Conservation (phyloP, 306 rosid species). For the Arachis stenosperma region DNA sequence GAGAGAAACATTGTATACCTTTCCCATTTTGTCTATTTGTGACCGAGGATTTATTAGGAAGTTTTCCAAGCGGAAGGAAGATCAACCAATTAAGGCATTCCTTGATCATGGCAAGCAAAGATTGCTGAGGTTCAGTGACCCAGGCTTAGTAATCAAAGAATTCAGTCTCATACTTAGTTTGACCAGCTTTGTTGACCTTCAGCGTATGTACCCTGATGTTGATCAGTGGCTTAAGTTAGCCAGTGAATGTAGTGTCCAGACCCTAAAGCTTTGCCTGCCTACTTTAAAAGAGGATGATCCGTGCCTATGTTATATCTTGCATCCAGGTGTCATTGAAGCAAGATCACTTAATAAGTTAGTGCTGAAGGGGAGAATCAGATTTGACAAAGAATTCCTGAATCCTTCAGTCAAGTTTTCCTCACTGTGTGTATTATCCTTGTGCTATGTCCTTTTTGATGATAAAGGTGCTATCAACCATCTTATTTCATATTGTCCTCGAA, state of each 20-base stretch:
- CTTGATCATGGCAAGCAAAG: not conserved
- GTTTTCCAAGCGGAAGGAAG: not conserved
- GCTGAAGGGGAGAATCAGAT: constrained; percentile 5
- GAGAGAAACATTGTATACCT: too few species aligned
- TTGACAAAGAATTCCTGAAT: not conserved
- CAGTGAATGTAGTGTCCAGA: constrained; percentile 27
- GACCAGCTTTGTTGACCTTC: not conserved
- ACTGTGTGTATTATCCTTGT: constrained; percentile 22
- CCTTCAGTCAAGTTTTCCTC: constrained; percentile 7
- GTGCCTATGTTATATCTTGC: constrained; percentile 1
- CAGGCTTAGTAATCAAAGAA: too few species aligned
- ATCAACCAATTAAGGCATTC: not conserved
- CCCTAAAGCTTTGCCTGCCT: constrained; percentile 29
- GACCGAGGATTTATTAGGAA: not conserved
- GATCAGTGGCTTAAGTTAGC: constrained; percentile 41
- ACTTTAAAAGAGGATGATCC: not conserved
- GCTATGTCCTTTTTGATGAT: not conserved
- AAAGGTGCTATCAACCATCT: constrained; percentile 13
- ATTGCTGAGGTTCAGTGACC: too few species aligned
- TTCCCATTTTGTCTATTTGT: constrained; percentile 19
- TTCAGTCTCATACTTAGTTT: not conserved
- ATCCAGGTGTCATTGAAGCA: constrained; percentile 11
- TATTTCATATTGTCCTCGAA: constrained; percentile 35
- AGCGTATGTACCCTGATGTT: not conserved
- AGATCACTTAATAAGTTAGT: constrained; percentile 35